Percentiles rank a stretch among this genome's conserved stretches.
These are phyloP conservation scores for Piloderma croceum DNA, from an alignment of 768 basidiomycete genomes.

Conservation along the genomic window DNA sequence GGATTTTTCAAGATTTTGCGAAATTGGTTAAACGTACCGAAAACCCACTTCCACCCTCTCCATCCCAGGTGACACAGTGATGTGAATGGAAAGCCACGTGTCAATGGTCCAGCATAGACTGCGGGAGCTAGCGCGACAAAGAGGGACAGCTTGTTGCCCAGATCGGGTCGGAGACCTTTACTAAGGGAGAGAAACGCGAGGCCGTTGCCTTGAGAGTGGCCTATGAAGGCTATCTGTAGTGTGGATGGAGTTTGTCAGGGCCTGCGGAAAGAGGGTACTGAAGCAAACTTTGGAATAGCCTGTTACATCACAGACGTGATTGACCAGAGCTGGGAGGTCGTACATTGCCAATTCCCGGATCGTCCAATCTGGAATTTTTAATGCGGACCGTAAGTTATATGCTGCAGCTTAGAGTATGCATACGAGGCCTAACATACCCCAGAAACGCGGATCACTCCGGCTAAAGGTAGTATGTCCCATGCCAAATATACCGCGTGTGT, in stretches of 20 bases:
- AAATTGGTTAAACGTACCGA: neutral
- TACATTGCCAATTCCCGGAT: constrained; percentile 44
- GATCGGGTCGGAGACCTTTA: constrained; percentile 39
- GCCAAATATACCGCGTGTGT: constrained; percentile 40
- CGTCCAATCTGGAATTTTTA: constrained; percentile 35
- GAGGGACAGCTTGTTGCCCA: constrained; percentile 36
- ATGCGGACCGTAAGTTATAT: neutral
- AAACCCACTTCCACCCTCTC: neutral
- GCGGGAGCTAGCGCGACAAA: constrained; percentile 46
- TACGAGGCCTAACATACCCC: constrained; percentile 40
- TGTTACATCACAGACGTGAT: constrained; percentile 37
- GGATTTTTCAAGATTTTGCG: no score
- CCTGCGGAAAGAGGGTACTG: neutral
- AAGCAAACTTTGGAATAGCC: constrained; percentile 35
- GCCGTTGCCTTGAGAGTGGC: constrained; percentile 47
- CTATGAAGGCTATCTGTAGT: constrained; percentile 40
- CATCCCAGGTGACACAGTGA: constrained; percentile 35
- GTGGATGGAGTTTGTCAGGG: neutral
- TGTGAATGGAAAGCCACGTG: constrained; percentile 41
- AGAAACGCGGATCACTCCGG: constrained; percentile 39
- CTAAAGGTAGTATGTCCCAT: constrained; percentile 39
- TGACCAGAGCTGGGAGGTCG: constrained; percentile 42
- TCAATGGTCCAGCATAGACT: constrained; percentile 43
- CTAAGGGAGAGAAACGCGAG: constrained; percentile 42
- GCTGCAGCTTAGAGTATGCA: neutral